Base-by-base conservation (phyloP, 306 rosid genomes). In the Prinsepia uniflora region DNA sequence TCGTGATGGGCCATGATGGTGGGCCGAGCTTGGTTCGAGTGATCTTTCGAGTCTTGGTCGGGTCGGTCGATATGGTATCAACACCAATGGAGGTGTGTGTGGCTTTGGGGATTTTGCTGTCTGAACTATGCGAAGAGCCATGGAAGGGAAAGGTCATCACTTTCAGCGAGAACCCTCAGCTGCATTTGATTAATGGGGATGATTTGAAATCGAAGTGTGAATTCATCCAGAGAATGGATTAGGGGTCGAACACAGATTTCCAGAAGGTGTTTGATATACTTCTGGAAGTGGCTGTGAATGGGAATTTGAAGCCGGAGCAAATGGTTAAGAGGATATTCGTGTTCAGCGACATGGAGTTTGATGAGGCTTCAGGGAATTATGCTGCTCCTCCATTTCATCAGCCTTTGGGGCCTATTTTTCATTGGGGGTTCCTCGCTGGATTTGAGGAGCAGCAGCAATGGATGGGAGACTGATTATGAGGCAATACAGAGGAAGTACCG, bases 261-360 rank as follows among this genome's bases (percentile, higher is more conserved):
- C 91, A 90, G 78, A 84, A 47, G 68, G 94, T 87, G 71, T 90
- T 90, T 68, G 89, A 90, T 80, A 68, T 19, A 43, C 72, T 87
- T 10, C 72, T 87, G 60, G 74, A 81, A 4, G 86, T 82, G 18
- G 96, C 89, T 11, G 88, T 82, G n/a, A 81, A 77, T 15, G 94
- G 91, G 66, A 78, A 81, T 0, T 41, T 87, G 79, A 75, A 68
- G 68, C 80, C 60, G 17, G 89, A 90, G 17, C 75, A 86, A 53
- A 87, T 90, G 91, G 78, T 90, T 0, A 85, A 85, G 82, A 87
- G 86, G 79, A 70, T 85, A 10, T 72, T 90, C 18, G 89, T 86
- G 14, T 90, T 90, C 65, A 90, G 91, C 63, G 93, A 86, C 67
- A 90, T 90, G 93, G 96, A 90, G 75, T 90, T 90, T 45, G 89